phyloP scores from a whole-genome alignment of 2,329 filamentous ascomycete species.

The Sclerotinia subarctica region DNA sequence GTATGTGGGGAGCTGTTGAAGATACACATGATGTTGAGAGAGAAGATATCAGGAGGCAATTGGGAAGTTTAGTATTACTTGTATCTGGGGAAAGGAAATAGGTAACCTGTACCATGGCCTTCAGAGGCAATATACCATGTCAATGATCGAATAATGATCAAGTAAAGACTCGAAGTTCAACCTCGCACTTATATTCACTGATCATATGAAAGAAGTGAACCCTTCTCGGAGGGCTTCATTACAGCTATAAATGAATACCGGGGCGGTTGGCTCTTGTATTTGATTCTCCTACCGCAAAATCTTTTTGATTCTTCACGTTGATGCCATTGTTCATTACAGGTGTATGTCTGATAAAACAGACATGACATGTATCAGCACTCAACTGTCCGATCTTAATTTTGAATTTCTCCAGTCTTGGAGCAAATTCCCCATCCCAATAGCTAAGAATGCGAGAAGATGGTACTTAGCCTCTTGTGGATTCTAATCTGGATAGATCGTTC shows the following conservation, averaged over 20 bases:
- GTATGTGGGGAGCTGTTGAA: constrained; percentile 93
- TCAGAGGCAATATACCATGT: constrained; percentile 19
- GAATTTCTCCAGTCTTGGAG: too few species aligned
- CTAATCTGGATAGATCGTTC: neutral
- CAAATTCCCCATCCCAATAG: neutral
- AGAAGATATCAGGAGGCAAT: constrained; percentile 81
- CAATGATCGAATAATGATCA: neutral
- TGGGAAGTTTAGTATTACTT: constrained; percentile 81
- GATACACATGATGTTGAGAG: constrained; percentile 93
- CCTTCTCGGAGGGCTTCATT: neutral
- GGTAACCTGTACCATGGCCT: neutral
- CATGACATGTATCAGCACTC: neutral
- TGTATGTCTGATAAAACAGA: neutral
- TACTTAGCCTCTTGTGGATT: neutral
- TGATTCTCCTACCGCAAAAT: too few species aligned
- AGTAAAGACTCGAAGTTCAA: neutral
- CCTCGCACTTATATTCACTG: neutral
- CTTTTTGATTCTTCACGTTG: too few species aligned
- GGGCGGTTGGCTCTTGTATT: neutral
- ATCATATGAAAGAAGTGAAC: neutral
- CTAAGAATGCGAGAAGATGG: neutral
- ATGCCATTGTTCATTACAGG: neutral
- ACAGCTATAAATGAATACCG: neutral
- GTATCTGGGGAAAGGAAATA: constrained; percentile 54
- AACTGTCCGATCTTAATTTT: neutral